Conservation (phyloP, 2,329 filamentous ascomycete genomes). For the Fusarium secorum region DNA sequence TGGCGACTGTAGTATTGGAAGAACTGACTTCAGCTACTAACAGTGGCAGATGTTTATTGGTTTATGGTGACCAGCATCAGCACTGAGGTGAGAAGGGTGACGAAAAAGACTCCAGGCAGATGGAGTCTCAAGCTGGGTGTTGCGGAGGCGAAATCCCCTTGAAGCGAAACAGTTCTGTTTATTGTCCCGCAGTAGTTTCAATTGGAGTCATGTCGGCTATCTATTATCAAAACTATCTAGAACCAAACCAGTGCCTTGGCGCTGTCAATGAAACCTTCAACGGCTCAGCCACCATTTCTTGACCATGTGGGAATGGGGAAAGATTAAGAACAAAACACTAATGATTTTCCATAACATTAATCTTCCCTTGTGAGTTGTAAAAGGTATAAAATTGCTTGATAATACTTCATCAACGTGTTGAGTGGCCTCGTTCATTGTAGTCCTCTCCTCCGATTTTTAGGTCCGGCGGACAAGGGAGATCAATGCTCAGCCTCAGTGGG, state of each 20-base stretch:
- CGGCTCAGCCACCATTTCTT: conserved; percentile 20
- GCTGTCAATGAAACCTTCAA: conserved; percentile 8
- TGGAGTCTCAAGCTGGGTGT: background rate
- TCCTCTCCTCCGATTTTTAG: background rate
- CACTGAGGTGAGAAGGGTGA: conserved; percentile 1
- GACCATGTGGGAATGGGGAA: background rate
- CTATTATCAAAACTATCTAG: conserved; percentile 1
- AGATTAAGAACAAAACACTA: background rate
- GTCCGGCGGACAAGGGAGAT: background rate
- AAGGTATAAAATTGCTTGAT: background rate
- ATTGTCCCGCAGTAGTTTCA: background rate
- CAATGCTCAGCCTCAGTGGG: conserved; percentile 9
- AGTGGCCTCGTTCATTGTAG: background rate
- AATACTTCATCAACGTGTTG: background rate
- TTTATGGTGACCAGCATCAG: conserved; percentile 23
- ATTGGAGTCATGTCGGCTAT: background rate
- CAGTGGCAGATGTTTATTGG: conserved; percentile 22
- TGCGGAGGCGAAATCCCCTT: background rate
- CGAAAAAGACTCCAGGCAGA: conserved; percentile 5
- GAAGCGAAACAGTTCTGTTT: background rate
- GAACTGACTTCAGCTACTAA: background rate
- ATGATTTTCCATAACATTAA: background rate
- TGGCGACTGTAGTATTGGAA: conserved; percentile 11
- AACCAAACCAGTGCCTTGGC: conserved; percentile 16
- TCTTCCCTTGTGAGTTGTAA: background rate